Conservation (phyloP, 495 filamentous ascomycete species). For the Jackrogersella minutella region DNA sequence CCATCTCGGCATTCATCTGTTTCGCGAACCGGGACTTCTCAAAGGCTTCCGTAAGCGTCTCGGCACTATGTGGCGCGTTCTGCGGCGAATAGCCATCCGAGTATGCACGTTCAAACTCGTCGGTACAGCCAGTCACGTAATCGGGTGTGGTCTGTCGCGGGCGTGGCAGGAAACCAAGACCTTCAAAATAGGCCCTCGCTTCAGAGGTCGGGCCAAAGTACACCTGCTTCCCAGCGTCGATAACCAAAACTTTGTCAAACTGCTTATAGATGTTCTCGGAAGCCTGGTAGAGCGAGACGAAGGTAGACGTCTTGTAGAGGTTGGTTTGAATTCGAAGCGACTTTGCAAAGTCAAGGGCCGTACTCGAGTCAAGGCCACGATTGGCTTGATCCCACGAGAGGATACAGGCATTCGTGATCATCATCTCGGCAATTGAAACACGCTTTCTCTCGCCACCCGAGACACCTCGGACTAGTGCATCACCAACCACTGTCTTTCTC, state of each 20-base stretch:
- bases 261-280: slow-evolving; percentile 83
- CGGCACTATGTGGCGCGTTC: slow-evolving; percentile 72
- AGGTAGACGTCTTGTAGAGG: slow-evolving; percentile 79
- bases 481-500: slow-evolving; percentile 80
- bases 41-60: slow-evolving; percentile 72
- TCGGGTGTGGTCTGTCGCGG: slow-evolving; percentile 88
- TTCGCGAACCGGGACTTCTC: slow-evolving; percentile 65
- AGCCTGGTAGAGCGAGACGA: slow-evolving; percentile 84
- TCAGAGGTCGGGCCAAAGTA: slow-evolving; percentile 78
- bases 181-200: slow-evolving; percentile 81
- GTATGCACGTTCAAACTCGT: slow-evolving; percentile 83
- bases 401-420: slow-evolving; percentile 76
- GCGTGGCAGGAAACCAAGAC: slow-evolving; percentile 78
- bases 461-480: slow-evolving; percentile 82
- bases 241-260: slow-evolving; percentile 89
- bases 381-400: slow-evolving; percentile 87
- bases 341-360: slow-evolving; percentile 76
- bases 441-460: slow-evolving; percentile 86
- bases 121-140: slow-evolving; percentile 84
- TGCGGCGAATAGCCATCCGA: slow-evolving; percentile 64
- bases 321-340: slow-evolving; percentile 80
- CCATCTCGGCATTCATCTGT: slow-evolving; percentile 71
- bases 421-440: slow-evolving; percentile 74
- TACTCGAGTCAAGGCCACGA: slow-evolving; percentile 82
- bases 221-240: slow-evolving; percentile 79